A percentile compares a stretch with the other conserved stretches of the same genome.
phyloP scores from a whole-genome alignment of 2,329 filamentous ascomycete species.

The Penicillium sclerotiorum region DNA sequence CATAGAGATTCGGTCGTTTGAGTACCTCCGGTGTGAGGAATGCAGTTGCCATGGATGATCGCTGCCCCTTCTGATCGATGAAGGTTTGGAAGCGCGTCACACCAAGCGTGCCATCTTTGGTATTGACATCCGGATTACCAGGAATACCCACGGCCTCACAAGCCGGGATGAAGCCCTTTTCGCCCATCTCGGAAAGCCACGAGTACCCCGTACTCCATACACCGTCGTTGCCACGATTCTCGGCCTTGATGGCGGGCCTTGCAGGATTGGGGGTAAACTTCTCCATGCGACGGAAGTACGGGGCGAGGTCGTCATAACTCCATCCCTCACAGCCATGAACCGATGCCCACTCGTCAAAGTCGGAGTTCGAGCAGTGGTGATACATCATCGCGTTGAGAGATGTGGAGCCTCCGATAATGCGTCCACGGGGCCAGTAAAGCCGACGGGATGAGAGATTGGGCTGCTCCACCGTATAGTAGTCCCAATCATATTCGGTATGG shows the following conservation, averaged over 20 bases:
- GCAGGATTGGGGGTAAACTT: slow-evolving; percentile 16
- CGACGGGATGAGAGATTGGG: slow-evolving; percentile 12
- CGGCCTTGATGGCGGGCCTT: slow-evolving; percentile 15
- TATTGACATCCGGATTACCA: slow-evolving; percentile 12
- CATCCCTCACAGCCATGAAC: slow-evolving; percentile 34
- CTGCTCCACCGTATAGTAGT: slow-evolving; percentile 23
- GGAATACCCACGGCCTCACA: slow-evolving; percentile 16
- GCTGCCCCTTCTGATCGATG: slow-evolving; percentile 20
- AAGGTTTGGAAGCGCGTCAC: slow-evolving; percentile 22
- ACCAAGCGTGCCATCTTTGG: slow-evolving; percentile 10
- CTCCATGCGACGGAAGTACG: slow-evolving; percentile 46
- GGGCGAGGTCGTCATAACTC: slow-evolving; percentile 47
- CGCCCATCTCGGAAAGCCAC: slow-evolving; percentile 18
- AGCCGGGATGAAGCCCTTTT: slow-evolving; percentile 18
- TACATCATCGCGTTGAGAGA: slow-evolving; percentile 26
- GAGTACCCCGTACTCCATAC: slow-evolving; percentile 19
- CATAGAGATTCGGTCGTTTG: slow-evolving; percentile 15
- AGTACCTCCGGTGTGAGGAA: slow-evolving; percentile 16
- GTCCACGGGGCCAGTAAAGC: slow-evolving; percentile 23
- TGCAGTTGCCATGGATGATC: slow-evolving; percentile 20
- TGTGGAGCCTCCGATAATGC: slow-evolving; percentile 18
- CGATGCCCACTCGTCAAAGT: slow-evolving; percentile 20
- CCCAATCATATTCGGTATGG: slow-evolving; percentile 20
- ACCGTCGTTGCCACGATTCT: slow-evolving; percentile 8
- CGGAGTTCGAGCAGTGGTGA: slow-evolving; percentile 20